phyloP scores from a whole-genome alignment of 2,329 filamentous ascomycete genomes.

The Arthrinium puccinioides region DNA sequence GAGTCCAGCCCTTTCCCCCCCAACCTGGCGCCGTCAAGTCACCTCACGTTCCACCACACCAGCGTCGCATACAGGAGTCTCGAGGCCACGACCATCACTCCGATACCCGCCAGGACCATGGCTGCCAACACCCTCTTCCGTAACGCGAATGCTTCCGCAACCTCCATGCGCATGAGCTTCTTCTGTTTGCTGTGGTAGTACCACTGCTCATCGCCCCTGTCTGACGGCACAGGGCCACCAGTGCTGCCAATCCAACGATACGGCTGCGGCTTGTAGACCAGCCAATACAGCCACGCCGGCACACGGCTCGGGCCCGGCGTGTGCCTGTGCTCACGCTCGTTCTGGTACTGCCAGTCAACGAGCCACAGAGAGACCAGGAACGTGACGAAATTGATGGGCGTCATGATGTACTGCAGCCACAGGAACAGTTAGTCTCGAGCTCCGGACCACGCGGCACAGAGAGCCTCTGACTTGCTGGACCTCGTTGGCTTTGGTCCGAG shows the following conservation, averaged over 20 bases:
- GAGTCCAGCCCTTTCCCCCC: no score
- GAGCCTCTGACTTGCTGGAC: no score
- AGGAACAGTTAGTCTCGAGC: no score
- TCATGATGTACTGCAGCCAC: conserved; percentile 43
- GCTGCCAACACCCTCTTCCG: conserved; percentile 44
- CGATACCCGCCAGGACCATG: conserved; percentile 32
- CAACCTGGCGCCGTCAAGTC: no score
- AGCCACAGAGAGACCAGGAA: conserved; percentile 60
- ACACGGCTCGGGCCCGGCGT: conserved; percentile 23
- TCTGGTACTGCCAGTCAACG: conserved; percentile 51
- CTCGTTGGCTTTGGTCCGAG: no score
- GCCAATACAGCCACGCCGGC: conserved; percentile 9
- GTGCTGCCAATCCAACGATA: background rate
- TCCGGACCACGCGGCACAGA: no score
- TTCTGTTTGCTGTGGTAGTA: conserved; percentile 51
- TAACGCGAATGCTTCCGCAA: conserved; percentile 56
- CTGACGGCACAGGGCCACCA: background rate
- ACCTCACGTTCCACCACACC: no score
- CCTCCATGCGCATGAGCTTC: conserved; percentile 55
- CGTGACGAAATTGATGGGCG: conserved; percentile 55
- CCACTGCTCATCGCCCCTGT: conserved; percentile 22
- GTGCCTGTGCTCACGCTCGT: conserved; percentile 30
- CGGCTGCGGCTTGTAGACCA: conserved; percentile 6
- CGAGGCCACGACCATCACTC: no score
- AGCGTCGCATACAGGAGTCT: no score